Evolutionary conservation across 441 rosid species (phyloP), one percentile per base, ranked within the genome.

Genomic region (Manihot esculenta): DNA sequence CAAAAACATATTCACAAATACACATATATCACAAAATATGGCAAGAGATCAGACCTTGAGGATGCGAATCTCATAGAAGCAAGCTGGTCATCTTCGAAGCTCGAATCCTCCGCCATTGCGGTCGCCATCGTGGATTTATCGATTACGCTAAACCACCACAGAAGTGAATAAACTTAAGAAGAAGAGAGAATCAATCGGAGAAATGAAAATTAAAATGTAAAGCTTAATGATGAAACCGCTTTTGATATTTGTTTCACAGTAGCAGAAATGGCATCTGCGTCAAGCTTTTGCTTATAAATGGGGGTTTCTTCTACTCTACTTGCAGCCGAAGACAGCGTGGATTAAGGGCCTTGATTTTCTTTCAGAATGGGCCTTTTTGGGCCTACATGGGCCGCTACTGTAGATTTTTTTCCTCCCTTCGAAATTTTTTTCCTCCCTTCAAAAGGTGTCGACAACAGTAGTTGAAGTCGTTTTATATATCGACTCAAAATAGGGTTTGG

Each of bases 41-140:
- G 30, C 60, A 49, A 67, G 17, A 60, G 30, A 27, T 20, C 56
- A 30, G 18, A 94, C 98, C 96, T 94, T 92, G 66, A 86, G 91
- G 50, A 87, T 81, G 42, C 98, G 98, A 79, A 87, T 91, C 84
- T 94, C 97, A 90, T 89, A 38, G 96, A 80, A 0, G 91, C 82
- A 5, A 92, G 80, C 79, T 92, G 97, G 70, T 89, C 99, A 54
- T 94, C 96, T 72, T 94, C 99, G 74, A 90, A 81, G 82, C 72
- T 85, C 12, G 94, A 64, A 72, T 94, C 98, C 81, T 92, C 99
- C 3, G 70, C 89, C 98, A 91, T 94, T 12, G 96, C 82, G 6
- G 96, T 78, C 15, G 99, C 97, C 97, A 95, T 92, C 20, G 48
- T 69, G 27, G 48, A 78, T 69, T 30, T 50, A 10, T 5, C 42